These are phyloP conservation scores for Phytopythium chamaehyphon DNA, from an alignment of 352 stramenopile species.

Conservation along the genomic window DNA sequence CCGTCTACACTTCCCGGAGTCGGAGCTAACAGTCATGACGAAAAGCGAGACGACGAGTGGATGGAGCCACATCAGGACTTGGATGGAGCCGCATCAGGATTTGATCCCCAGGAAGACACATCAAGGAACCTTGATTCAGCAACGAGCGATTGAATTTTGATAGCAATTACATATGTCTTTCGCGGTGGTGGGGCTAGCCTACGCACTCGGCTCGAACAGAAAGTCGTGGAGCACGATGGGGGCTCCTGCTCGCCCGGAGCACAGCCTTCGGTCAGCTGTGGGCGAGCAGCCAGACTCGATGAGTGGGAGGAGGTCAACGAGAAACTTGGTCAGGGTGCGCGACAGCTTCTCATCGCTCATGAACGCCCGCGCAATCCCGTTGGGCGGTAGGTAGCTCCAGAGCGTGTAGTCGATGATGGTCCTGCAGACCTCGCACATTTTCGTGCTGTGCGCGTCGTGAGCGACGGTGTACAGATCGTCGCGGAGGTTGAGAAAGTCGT, in stretches of 20 bases:
- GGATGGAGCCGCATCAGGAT: too few relatives aligned
- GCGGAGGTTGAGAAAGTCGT: constrained; percentile 14
- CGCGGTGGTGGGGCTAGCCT: too few relatives aligned
- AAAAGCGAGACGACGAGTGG: too few relatives aligned
- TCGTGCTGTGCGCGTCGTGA: constrained; percentile 8
- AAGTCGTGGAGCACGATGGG: constrained; percentile 23
- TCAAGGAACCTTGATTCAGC: too few relatives aligned
- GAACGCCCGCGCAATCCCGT: not conserved
- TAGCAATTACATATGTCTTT: too few relatives aligned
- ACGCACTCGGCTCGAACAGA: constrained; percentile 9
- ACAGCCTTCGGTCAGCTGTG: constrained; percentile 9
- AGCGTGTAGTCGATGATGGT: constrained; percentile 18
- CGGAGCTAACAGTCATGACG: too few relatives aligned
- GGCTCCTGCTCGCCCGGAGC: constrained; percentile 9
- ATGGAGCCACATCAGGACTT: not conserved
- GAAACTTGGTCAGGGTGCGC: constrained; percentile 12
- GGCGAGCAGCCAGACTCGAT: constrained; percentile 6
- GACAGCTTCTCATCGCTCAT: constrained; percentile 5
- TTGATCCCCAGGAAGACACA: too few relatives aligned
- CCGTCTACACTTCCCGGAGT: too few relatives aligned
- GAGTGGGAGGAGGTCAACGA: constrained; percentile 9
- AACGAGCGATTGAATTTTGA: not conserved
- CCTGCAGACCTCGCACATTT: constrained; percentile 19
- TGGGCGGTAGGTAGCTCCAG: constrained; percentile 8
- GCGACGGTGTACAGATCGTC: constrained; percentile 16